These are phyloP conservation scores for Russula brevipes DNA, from an alignment of 768 basidiomycete genomes.

Conservation along the genomic window DNA sequence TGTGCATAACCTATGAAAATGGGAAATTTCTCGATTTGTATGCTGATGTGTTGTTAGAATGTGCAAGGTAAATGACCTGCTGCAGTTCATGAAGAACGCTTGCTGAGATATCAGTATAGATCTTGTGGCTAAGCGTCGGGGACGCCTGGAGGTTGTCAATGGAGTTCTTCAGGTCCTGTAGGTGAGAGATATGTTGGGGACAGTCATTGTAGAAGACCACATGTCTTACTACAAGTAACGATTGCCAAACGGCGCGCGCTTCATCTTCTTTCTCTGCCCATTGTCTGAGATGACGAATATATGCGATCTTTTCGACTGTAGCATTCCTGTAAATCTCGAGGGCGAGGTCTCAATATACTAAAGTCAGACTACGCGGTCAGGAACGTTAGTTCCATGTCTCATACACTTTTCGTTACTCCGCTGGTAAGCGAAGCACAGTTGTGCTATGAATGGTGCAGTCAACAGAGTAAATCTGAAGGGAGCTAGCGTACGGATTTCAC, in stretches of 20 bases:
- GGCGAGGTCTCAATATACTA: constrained; percentile 9
- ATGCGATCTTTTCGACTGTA: constrained; percentile 23
- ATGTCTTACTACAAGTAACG: constrained; percentile 13
- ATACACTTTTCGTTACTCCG: constrained; percentile 20
- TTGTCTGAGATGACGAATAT: constrained; percentile 19
- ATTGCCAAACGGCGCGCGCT: constrained; percentile 6
- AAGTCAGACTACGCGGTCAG: not conserved
- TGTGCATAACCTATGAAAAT: constrained; percentile 2
- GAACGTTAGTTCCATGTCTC: not conserved
- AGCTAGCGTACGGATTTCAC: constrained; percentile 23
- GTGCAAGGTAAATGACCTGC: constrained; percentile 2
- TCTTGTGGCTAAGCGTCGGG: constrained; percentile 5
- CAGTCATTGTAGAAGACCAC: not conserved
- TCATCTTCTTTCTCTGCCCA: constrained; percentile 13
- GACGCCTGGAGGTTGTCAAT: constrained; percentile 8
- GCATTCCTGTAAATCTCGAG: constrained; percentile 25
- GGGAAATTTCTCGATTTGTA: not conserved
- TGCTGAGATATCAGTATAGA: constrained; percentile 9
- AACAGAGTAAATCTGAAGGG: not conserved
- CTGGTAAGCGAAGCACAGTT: constrained; percentile 24
- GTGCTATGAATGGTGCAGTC: constrained; percentile 11
- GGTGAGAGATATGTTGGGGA: not conserved
- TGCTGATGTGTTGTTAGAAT: not conserved
- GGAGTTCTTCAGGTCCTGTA: constrained; percentile 13
- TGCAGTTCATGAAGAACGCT: constrained; percentile 11